Conservation (phyloP, 495 filamentous ascomycete species). For the Xylaria curta region DNA sequence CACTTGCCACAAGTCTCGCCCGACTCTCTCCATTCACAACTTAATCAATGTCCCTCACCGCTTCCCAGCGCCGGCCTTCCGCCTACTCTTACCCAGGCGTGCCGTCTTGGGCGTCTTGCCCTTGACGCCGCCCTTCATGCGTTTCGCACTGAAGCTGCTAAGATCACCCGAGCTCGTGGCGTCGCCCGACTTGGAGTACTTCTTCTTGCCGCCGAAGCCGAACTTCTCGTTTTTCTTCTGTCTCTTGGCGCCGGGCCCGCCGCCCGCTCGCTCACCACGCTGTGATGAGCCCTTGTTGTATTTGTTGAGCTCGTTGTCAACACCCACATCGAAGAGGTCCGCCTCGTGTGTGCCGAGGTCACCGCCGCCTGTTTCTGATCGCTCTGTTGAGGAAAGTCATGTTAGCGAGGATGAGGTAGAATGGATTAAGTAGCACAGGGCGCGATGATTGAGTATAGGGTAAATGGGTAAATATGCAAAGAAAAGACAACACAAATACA, state of each 20-base stretch:
- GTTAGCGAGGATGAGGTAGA: slow-evolving; percentile 8
- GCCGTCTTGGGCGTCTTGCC: slow-evolving; percentile 30
- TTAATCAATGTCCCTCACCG: slow-evolving; percentile 25
- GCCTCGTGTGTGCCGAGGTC: slow-evolving; percentile 70
- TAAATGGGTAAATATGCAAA: slow-evolving; percentile 21
- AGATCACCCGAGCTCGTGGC: slow-evolving; percentile 79
- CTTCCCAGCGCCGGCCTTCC: slow-evolving; percentile 43
- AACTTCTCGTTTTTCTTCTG: slow-evolving; percentile 93
- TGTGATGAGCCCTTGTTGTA: slow-evolving; percentile 44
- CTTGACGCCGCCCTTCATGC: slow-evolving; percentile 70
- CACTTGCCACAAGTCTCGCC: neutral
- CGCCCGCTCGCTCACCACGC: slow-evolving; percentile 45
- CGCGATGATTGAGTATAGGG: slow-evolving; percentile 17
- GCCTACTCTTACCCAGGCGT: slow-evolving; percentile 47
- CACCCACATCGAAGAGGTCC: slow-evolving; percentile 92
- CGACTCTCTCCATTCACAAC: neutral
- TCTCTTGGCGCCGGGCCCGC: slow-evolving; percentile 69
- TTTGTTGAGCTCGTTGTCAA: slow-evolving; percentile 74
- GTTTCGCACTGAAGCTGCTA: slow-evolving; percentile 75
- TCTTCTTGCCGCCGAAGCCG: slow-evolving; percentile 95
- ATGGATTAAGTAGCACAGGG: neutral
- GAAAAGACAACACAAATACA: slow-evolving; percentile 34
- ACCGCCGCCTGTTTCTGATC: slow-evolving; percentile 71
- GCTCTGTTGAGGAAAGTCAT: slow-evolving; percentile 63
- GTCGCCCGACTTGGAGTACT: slow-evolving; percentile 85